A percentile compares a stretch with the other conserved stretches of the same genome.
phyloP scores from a whole-genome alignment of 2,329 filamentous ascomycete genomes.

The Claviceps sorghi region DNA sequence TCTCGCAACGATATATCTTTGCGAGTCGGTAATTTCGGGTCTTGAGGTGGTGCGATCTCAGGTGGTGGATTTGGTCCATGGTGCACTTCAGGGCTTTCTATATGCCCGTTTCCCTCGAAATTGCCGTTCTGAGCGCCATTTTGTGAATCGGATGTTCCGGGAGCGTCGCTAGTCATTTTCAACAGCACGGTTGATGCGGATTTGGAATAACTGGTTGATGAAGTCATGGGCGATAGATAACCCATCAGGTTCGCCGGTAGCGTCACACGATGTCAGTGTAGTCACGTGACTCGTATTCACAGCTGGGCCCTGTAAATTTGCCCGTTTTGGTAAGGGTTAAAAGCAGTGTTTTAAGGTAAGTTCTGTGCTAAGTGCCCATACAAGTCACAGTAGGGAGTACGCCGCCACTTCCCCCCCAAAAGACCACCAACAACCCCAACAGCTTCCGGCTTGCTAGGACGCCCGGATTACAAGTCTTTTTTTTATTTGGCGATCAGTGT shows the following conservation, averaged over 20 bases:
- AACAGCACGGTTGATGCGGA: slow-evolving; percentile 4
- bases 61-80: slow-evolving; percentile 16
- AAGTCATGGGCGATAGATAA: background rate
- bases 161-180: slow-evolving; percentile 22
- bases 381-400: too few species aligned
- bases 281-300: background rate
- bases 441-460: too few species aligned
- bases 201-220: background rate
- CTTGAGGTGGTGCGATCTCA: slow-evolving; percentile 34
- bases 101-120: slow-evolving; percentile 5
- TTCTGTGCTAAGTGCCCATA: too few species aligned
- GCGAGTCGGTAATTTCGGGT: slow-evolving; percentile 56
- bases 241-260: background rate
- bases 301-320: too few species aligned
- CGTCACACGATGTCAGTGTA: background rate
- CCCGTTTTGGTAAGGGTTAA: too few species aligned
- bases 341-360: too few species aligned
- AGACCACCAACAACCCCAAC: too few species aligned
- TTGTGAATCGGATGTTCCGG: slow-evolving; percentile 19
- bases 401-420: too few species aligned
- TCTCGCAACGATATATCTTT: slow-evolving; percentile 89
- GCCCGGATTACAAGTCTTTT: too few species aligned
- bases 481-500: too few species aligned
- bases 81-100: slow-evolving; percentile 8
- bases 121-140: slow-evolving; percentile 13